Evolutionary conservation across 2,329 filamentous ascomycete genomes (phyloP).

Genomic region (Microdochium trichocladiopsis): DNA sequence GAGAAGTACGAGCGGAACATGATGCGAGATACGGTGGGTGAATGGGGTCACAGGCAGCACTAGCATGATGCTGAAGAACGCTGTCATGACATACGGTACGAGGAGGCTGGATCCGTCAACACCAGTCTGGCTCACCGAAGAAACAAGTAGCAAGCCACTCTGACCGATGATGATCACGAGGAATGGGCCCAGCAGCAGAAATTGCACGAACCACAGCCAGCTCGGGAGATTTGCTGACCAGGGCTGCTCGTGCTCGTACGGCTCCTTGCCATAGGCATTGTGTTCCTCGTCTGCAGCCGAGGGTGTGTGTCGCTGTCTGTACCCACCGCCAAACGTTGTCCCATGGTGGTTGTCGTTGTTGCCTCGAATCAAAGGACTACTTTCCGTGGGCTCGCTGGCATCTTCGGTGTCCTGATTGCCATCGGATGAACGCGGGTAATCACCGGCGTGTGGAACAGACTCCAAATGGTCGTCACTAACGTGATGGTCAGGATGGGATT

Average conservation of each 20-base stretch:
- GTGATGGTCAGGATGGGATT: conserved; percentile 40
- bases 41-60: conserved; percentile 76
- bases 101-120: conserved; percentile 73
- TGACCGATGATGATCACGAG: conserved; percentile 72
- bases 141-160: conserved; percentile 64
- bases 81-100: conserved; percentile 64
- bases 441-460: conserved; percentile 12
- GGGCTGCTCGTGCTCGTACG: conserved; percentile 67
- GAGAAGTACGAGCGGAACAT: conserved; percentile 72
- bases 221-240: conserved; percentile 77
- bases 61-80: conserved; percentile 61
- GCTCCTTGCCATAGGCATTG: conserved; percentile 17
- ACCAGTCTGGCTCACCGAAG: conserved; percentile 71
- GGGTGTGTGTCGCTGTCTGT: conserved; percentile 38
- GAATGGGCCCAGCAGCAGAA: conserved; percentile 73
- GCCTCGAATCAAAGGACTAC: conserved; percentile 68
- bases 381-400: conserved; percentile 56
- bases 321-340: conserved; percentile 48
- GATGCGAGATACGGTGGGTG: conserved; percentile 77
- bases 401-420: conserved; percentile 15
- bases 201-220: conserved; percentile 85
- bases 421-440: conserved; percentile 11
- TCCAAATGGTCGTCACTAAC: conserved; percentile 30
- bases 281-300: conserved; percentile 22
- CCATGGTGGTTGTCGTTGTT: conserved; percentile 56